phyloP scores from a whole-genome alignment of 371 early-diverging fungal species.

The Synchytrium microbalum region DNA sequence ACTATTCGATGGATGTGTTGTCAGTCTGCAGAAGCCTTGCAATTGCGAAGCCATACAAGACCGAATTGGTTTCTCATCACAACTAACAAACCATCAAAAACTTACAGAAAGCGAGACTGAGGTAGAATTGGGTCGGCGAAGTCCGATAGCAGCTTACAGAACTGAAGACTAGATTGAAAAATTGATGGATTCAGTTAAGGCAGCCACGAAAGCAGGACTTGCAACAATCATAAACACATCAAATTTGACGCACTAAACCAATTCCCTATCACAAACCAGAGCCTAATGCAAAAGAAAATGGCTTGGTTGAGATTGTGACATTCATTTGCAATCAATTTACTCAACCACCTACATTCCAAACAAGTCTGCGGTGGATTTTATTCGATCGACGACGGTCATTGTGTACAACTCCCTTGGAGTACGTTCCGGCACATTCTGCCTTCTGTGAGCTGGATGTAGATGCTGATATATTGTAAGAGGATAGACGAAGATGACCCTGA shows the following conservation, averaged over 20 bases:
- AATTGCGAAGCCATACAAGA: no score
- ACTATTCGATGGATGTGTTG: no score
- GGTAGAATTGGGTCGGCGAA: not conserved
- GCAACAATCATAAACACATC: not conserved
- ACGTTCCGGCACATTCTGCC: not conserved
- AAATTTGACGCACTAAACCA: no score
- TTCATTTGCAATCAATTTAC: no score
- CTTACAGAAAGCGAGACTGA: not conserved
- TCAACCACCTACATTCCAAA: no score
- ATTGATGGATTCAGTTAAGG: not conserved
- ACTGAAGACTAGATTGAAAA: not conserved
- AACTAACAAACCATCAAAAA: no score
- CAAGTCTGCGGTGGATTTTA: not conserved
- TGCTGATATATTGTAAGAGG: not conserved
- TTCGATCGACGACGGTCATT: not conserved
- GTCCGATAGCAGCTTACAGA: not conserved
- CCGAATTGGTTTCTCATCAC: no score
- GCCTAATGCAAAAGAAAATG: no score
- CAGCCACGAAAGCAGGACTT: not conserved
- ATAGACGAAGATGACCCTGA: not conserved
- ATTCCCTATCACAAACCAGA: not conserved
- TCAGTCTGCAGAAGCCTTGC: no score
- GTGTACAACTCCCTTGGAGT: not conserved
- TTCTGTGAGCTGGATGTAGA: not conserved
- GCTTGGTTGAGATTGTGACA: no score